phyloP scores from a whole-genome alignment of 768 basidiomycete species.

The Lentinula lateritia region DNA sequence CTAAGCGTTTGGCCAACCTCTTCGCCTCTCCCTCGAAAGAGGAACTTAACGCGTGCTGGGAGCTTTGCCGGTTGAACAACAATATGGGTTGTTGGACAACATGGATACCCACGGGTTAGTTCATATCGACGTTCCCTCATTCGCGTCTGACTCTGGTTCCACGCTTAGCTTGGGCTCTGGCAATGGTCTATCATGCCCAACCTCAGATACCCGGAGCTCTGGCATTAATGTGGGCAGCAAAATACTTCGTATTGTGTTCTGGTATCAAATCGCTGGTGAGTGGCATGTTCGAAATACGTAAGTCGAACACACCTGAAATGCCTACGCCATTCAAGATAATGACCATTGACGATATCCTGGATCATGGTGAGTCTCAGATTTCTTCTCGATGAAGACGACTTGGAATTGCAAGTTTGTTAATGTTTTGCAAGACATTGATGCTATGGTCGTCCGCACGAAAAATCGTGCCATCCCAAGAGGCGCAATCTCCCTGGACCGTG shows the following conservation, averaged over 20 bases:
- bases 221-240: conserved; percentile 14
- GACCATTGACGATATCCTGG: conserved; percentile 8
- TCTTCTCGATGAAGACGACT: background rate
- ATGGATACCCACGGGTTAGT: conserved; percentile 22
- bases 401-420: background rate
- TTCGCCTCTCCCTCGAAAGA: conserved; percentile 13
- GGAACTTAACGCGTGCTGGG: conserved; percentile 24
- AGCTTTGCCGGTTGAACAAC: conserved; percentile 23
- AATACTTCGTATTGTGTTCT: conserved; percentile 24
- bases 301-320: background rate
- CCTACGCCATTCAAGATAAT: background rate
- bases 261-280: conserved; percentile 25
- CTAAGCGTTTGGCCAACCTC: conserved; percentile 8
- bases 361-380: conserved; percentile 1
- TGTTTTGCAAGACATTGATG: background rate
- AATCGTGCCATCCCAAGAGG: conserved; percentile 5
- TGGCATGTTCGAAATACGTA: background rate
- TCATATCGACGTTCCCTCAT: background rate
- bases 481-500: conserved; percentile 6
- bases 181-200: conserved; percentile 24
- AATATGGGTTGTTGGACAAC: conserved; percentile 27
- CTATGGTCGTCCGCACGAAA: background rate
- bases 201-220: conserved; percentile 11
- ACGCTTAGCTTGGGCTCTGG: conserved; percentile 23
- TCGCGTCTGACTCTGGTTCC: background rate